Conservation (phyloP, 257 asterid genomes). For the Solanum sejunctum region DNA sequence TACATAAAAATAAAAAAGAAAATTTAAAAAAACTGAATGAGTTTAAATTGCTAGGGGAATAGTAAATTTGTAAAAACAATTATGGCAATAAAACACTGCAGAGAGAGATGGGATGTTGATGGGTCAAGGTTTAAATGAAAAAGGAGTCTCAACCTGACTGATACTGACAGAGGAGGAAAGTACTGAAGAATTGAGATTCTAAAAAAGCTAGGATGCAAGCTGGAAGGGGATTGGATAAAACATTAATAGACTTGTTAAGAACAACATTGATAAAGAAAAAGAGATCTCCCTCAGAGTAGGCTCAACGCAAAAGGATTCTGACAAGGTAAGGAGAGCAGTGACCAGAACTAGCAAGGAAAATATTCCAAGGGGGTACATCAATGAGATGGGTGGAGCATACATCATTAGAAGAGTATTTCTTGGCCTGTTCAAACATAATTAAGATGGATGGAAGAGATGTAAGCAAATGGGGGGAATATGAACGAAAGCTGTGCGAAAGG, state of each 20-base stretch:
- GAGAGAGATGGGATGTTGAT: background rate
- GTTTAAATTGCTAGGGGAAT: background rate
- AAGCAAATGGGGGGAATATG: background rate
- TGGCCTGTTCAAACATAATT: background rate
- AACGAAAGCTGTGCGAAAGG: background rate
- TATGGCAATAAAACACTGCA: background rate
- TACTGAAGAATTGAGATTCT: background rate
- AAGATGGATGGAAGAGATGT: background rate
- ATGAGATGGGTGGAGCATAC: background rate
- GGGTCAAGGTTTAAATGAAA: background rate
- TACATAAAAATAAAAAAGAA: background rate
- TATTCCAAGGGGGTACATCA: background rate
- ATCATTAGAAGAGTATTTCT: background rate
- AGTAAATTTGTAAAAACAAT: background rate
- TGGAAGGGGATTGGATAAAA: background rate
- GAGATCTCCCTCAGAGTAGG: background rate
- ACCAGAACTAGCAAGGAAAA: background rate
- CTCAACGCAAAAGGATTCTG: background rate
- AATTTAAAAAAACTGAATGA: background rate
- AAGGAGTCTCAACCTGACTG: background rate
- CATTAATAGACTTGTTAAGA: background rate
- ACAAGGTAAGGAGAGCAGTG: background rate
- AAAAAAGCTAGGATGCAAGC: background rate
- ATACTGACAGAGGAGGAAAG: background rate
- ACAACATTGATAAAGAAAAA: background rate